Evolutionary conservation across 1,284 basidiomycete genomes (phyloP), one percentile per base, ranked within the genome.

Genomic region (Sporisorium iseilematis-ciliati): DNA sequence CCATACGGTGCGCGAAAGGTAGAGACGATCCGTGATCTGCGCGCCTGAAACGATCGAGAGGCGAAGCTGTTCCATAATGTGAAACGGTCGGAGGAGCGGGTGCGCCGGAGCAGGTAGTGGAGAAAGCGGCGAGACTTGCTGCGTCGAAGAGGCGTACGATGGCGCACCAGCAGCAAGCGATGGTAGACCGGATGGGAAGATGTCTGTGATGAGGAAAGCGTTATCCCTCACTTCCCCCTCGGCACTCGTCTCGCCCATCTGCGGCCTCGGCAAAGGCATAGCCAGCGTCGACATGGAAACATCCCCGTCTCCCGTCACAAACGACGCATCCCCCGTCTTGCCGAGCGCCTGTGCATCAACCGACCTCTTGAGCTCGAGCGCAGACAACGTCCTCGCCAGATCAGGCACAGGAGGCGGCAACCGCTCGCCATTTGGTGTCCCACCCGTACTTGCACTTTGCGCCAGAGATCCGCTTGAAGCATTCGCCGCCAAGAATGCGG

Each of bases 1-100:
- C 96, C 96, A 99, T 11, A 96, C 91, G 71, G 92, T 91, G 50
- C 91, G 90, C 6, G 94, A 92, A 21, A 98, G 91, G 85, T 95
- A 95, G 67, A 99, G 87, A 45, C 91, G 89, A 26, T 91, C 90
- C 1, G 94, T 96, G 62, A 98, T 87, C 84, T 96, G 97, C 14
- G 92, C 93, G 12, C 95, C 95, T 0, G 40, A 33, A 3, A 25
- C 14, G 18, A 81, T 78, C 42, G 65, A 72, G 8, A 23, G n/a
- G 11, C 57, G 61, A 11, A 80, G 63, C 51, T 64, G 63, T 5
- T 57, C 52, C 59, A 72, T 65, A 14, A 69, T 41, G 42, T 55
- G 45, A 55, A 77, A 82, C 3, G 80, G 80, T 25, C 64, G 51
- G 1, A 79, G 55, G 1, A 72, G 42, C n/a, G 66, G 38, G 11